Evolutionary conservation across 176 grass and related monocot species (phyloP).

Genomic region (Tillandsia leiboldiana): DNA sequence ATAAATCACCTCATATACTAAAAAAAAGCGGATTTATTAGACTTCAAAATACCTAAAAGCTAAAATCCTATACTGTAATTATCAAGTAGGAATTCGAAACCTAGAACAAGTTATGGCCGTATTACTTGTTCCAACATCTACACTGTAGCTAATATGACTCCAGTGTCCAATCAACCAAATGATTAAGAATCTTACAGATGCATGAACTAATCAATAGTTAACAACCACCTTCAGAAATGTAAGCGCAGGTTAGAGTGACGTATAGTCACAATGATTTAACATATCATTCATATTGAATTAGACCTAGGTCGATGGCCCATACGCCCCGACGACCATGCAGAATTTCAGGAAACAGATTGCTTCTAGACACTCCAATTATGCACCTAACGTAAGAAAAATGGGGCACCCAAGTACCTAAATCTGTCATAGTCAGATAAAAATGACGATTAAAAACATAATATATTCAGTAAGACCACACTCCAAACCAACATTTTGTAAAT

Average conservation of each 20-base stretch:
- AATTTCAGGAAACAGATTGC: conserved; percentile 27
- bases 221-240: neutral
- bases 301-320: conserved; percentile 1
- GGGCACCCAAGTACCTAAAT: neutral
- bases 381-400: conserved; percentile 4
- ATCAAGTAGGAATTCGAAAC: no score
- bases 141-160: no score
- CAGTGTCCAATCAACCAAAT: neutral
- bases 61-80: no score
- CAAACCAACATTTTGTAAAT: neutral
- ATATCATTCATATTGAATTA: neutral
- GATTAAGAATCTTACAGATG: neutral
- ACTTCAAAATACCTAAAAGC: no score
- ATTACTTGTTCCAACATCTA: no score
- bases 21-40: no score
- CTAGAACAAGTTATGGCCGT: no score
- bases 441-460: neutral
- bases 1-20: no score
- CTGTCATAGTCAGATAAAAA: neutral
- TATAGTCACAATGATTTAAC: neutral
- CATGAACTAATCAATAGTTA: neutral
- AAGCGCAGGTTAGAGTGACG: neutral
- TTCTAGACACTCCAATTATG: conserved; percentile 10
- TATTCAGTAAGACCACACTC: neutral
- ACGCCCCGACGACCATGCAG: conserved; percentile 24